Percentiles rank a stretch among this genome's conserved stretches.
These are phyloP conservation scores for Vicia faba DNA, from an alignment of 306 rosid species.

Conservation along the genomic window DNA sequence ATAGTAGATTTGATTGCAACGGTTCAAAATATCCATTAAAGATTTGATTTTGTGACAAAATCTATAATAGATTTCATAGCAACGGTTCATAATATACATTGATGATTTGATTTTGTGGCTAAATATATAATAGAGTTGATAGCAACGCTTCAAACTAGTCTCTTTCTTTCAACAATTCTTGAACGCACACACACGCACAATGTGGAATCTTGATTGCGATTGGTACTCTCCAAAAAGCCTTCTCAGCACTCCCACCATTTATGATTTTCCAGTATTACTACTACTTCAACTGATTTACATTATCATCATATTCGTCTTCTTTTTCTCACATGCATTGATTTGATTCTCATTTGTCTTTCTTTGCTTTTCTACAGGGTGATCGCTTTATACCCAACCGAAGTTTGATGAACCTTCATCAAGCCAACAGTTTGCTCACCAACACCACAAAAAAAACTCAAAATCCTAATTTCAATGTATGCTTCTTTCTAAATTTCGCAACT, in stretches of 20 bases:
- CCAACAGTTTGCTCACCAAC: constrained; percentile 72
- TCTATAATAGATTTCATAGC: no score
- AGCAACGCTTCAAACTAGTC: background rate
- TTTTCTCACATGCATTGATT: background rate
- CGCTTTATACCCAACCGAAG: constrained; percentile 83
- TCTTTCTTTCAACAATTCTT: background rate
- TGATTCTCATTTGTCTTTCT: background rate
- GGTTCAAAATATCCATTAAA: no score
- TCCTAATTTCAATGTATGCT: constrained; percentile 47
- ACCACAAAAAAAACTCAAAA: constrained; percentile 43
- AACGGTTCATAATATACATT: no score
- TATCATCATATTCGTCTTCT: background rate
- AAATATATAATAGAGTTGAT: no score
- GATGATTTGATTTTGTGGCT: no score
- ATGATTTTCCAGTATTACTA: constrained; percentile 61
- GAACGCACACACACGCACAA: constrained; percentile 1
- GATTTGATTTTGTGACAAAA: no score
- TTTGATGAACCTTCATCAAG: constrained; percentile 98
- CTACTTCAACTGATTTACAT: background rate
- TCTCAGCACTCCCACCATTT: constrained; percentile 50
- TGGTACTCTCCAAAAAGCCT: constrained; percentile 79
- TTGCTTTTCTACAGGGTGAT: constrained; percentile 59
- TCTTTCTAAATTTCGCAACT: background rate
- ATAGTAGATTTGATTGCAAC: no score
- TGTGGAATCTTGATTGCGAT: constrained; percentile 64